Evolutionary conservation across 768 basidiomycete species (phyloP).

Genomic region (Leucocoprinus birnbaumii): DNA sequence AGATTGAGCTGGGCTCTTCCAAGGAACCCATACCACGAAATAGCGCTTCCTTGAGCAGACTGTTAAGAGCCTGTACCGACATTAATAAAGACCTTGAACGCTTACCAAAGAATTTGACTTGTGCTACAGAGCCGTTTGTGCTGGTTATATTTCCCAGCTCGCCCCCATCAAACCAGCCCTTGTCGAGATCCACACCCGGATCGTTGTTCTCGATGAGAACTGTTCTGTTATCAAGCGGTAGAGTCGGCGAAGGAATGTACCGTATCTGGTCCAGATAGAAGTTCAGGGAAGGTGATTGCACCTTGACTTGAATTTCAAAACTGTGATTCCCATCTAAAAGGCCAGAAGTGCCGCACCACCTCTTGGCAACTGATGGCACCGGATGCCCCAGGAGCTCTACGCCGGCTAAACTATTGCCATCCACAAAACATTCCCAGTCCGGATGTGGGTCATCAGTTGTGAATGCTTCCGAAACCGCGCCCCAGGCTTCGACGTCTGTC

Average conservation of each 20-base stretch:
- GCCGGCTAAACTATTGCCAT: slow-evolving; percentile 20
- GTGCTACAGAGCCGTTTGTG: slow-evolving; percentile 11
- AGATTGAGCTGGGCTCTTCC: neutral
- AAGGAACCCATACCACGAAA: slow-evolving; percentile 13
- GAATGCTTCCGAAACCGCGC: too few species aligned
- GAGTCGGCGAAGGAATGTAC: slow-evolving; percentile 21
- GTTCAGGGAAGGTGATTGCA: slow-evolving; percentile 13
- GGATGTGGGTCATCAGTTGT: slow-evolving; percentile 21
- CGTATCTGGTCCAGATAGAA: slow-evolving; percentile 26
- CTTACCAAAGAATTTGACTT: slow-evolving; percentile 21
- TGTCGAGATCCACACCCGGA: slow-evolving; percentile 17
- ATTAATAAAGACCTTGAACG: neutral
- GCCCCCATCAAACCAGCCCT: slow-evolving; percentile 19
- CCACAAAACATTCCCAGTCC: slow-evolving; percentile 22
- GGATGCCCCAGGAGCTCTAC: slow-evolving; percentile 12
- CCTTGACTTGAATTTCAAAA: slow-evolving; percentile 17
- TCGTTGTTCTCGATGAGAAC: slow-evolving; percentile 19
- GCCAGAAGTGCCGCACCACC: slow-evolving; percentile 16
- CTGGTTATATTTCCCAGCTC: slow-evolving; percentile 17
- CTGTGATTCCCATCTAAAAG: slow-evolving; percentile 23
- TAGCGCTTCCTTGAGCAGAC: slow-evolving; percentile 5
- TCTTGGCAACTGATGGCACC: slow-evolving; percentile 24
- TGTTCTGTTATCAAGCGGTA: slow-evolving; percentile 15
- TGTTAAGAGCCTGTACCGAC: slow-evolving; percentile 9
- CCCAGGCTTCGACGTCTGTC: too few species aligned